Conservation (phyloP, 768 basidiomycete genomes). For the Boletus rubescentipes region DNA sequence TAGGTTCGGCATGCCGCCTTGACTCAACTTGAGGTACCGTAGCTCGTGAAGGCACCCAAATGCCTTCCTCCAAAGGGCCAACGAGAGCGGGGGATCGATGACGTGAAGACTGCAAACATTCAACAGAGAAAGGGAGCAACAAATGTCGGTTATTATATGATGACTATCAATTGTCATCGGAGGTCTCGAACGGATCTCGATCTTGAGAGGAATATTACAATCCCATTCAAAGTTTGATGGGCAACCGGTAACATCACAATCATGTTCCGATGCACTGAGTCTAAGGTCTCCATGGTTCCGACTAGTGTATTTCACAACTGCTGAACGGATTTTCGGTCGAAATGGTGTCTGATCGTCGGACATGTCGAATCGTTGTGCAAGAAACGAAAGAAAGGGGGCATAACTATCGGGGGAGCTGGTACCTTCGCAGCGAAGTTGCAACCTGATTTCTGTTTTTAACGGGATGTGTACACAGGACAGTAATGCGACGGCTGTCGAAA, state of each 20-base stretch:
- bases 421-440: not conserved
- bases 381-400: not conserved
- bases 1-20: not conserved
- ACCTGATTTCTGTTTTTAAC: not conserved
- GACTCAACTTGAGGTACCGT: not conserved
- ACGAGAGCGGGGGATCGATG: not conserved
- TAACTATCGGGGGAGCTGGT: not conserved
- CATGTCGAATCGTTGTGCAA: not conserved
- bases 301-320: too few relatives aligned
- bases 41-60: not conserved
- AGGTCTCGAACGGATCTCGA: too few relatives aligned
- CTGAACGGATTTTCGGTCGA: not conserved
- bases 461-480: slow-evolving; percentile 8
- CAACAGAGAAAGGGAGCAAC: not conserved
- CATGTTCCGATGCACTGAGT: not conserved
- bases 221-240: not conserved
- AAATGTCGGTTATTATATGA: not conserved
- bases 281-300: not conserved
- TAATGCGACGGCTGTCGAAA: slow-evolving; percentile 2
- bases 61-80: not conserved
- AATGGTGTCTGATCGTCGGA: not conserved
- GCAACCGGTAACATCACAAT: not conserved
- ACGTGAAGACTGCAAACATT: not conserved
- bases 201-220: not conserved
- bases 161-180: too few relatives aligned